Base-by-base conservation (phyloP, 768 basidiomycete species). In the Tulasnella sp. region DNA sequence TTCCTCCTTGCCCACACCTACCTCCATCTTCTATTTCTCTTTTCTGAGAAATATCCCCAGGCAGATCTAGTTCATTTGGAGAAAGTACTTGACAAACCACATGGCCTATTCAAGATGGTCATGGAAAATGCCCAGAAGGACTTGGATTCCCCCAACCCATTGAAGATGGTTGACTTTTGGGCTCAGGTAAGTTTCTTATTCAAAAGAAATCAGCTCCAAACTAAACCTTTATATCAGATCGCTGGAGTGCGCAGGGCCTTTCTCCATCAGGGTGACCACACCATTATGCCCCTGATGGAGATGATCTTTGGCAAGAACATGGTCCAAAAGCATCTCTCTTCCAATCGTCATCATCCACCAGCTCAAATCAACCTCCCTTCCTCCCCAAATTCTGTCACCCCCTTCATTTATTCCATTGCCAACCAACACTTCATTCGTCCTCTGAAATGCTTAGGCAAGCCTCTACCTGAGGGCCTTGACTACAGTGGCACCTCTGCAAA, bases 1-100 rank as follows among this genome's bases (percentile, higher is more conserved):
- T 91, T 89, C 77, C 85, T 84, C 75, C 79, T 79, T 0, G 83
- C 85, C 0, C 83, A 86, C 32, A 81, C 82, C 0, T 80, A 88
- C 62, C 81, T 87, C 3, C 87, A 88, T 65, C 74, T 85, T 12
- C 77, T 88, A 26, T 79, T 84, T 19, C 80, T 79, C 3, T 75
- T 77, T 3, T 79, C 75, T 29, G 22, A 32, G 1, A 32, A 75
- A 0, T 14, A 71, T 39, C 69, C 47, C 4, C 29, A 62, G 26
- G 42, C 62, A 14, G 22, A 39, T 4, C 35, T 37, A 22, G 68
- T 35, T 9, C 36, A 76, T 17, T 36, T 68, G 34, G 22, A 73
- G 32, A 17, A 17, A 4, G 16, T 29, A 9, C 22, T 42, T 11
- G 63, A 67, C 17, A 35, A 73, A n/a, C 67, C 29, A 64, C 42